These are phyloP conservation scores for Rhododendron simsii DNA, from an alignment of 148 eudicot species.

Conservation along the genomic window DNA sequence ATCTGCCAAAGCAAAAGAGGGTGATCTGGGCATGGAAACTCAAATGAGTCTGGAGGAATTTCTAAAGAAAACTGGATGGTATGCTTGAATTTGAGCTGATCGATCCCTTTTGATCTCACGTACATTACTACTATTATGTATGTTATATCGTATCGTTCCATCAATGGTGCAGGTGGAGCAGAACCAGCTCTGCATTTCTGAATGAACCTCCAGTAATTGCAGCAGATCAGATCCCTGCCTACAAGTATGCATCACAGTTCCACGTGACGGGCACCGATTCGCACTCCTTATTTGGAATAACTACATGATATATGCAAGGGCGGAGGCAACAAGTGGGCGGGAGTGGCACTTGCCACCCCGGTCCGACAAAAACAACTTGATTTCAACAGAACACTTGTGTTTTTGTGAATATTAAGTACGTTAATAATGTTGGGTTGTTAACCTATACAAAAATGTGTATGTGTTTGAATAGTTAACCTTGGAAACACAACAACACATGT, in stretches of 20 bases:
- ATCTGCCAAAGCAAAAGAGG: background rate
- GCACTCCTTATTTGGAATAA: conserved; percentile 1
- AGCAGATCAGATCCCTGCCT: conserved; percentile 24
- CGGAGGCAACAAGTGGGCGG: too few species aligned
- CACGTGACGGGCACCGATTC: conserved; percentile 36
- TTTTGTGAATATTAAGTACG: too few species aligned
- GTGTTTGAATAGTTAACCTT: too few species aligned
- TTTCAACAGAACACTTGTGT: too few species aligned
- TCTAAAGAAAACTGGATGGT: conserved; percentile 41
- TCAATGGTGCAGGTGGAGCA: conserved; percentile 54
- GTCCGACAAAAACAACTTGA: too few species aligned
- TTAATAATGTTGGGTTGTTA: too few species aligned
- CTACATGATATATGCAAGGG: background rate
- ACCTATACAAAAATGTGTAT: too few species aligned
- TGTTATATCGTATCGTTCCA: too few species aligned
- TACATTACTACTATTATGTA: too few species aligned
- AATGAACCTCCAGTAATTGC: conserved; percentile 72
- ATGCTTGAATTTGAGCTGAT: background rate
- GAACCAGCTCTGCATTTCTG: conserved; percentile 71
- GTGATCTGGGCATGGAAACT: conserved; percentile 6
- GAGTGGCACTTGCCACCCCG: too few species aligned
- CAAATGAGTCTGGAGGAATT: conserved; percentile 24
- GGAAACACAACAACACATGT: too few species aligned
- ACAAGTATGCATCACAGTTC: conserved; percentile 50
- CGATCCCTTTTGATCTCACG: background rate